Percentiles rank a stretch among this genome's conserved stretches.
Conservation (phyloP, 2,329 filamentous ascomycete species). For the Pestalotiopsis sp. region DNA sequence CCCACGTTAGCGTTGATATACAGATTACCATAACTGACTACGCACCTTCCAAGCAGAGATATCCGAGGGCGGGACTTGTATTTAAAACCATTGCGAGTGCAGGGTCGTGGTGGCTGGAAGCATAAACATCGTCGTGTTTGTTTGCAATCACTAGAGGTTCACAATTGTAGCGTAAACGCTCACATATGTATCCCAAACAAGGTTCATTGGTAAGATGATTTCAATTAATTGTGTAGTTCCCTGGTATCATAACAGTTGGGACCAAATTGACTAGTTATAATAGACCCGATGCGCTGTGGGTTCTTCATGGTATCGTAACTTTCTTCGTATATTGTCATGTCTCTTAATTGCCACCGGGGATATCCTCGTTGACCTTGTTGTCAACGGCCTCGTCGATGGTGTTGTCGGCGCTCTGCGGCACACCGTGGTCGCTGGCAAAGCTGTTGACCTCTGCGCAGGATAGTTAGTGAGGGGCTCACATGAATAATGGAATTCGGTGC, state of each 20-base stretch:
- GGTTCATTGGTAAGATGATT: too few relatives aligned
- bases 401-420: slow-evolving; percentile 15
- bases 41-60: background rate
- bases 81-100: background rate
- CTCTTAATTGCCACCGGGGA: slow-evolving; percentile 20
- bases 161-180: too few relatives aligned
- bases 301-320: background rate
- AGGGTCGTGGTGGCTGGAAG: too few relatives aligned
- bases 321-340: background rate
- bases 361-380: slow-evolving; percentile 19
- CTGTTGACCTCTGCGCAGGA: slow-evolving; percentile 16
- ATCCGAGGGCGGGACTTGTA: background rate
- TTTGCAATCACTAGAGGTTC: too few relatives aligned
- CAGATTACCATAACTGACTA: too few relatives aligned
- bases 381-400: slow-evolving; percentile 17
- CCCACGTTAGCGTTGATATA: background rate
- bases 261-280: background rate
- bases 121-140: too few relatives aligned
- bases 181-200: too few relatives aligned
- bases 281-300: background rate
- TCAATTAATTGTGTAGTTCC: background rate
- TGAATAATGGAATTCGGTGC: background rate
- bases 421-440: slow-evolving; percentile 14
- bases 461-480: background rate
- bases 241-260: too few relatives aligned